phyloP scores from a whole-genome alignment of 2,329 filamentous ascomycete species.

The Didymosphaeria variabile region DNA sequence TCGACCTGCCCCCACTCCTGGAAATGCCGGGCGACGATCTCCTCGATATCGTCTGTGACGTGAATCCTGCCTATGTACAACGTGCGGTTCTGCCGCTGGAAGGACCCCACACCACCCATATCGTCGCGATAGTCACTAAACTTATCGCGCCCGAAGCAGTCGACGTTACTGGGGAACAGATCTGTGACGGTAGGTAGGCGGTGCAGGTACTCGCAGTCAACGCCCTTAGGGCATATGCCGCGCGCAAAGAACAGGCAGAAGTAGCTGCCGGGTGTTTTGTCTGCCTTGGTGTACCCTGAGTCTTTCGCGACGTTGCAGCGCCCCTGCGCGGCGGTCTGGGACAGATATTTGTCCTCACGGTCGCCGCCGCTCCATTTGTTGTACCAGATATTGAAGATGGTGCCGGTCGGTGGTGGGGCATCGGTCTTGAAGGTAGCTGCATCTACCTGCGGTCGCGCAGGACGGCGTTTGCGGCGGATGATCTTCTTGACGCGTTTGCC shows the following conservation, averaged over 20 bases:
- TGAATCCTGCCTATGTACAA: slow-evolving; percentile 94
- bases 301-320: slow-evolving; percentile 86
- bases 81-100: slow-evolving; percentile 92
- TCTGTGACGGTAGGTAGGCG: slow-evolving; percentile 86
- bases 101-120: slow-evolving; percentile 96
- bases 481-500: slow-evolving; percentile 86
- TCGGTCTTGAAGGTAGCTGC: slow-evolving; percentile 82
- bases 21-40: slow-evolving; percentile 93
- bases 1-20: slow-evolving; percentile 96
- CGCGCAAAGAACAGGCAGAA: slow-evolving; percentile 93
- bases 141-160: slow-evolving; percentile 95
- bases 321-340: slow-evolving; percentile 80
- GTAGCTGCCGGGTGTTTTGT: slow-evolving; percentile 70
- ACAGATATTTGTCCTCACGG: slow-evolving; percentile 88
- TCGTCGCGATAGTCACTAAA: slow-evolving; percentile 93
- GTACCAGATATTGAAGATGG: slow-evolving; percentile 98
- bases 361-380: slow-evolving; percentile 98
- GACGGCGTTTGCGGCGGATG: slow-evolving; percentile 87
- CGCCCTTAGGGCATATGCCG: slow-evolving; percentile 83
- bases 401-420: slow-evolving; percentile 89
- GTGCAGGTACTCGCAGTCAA: slow-evolving; percentile 94
- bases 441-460: slow-evolving; percentile 91
- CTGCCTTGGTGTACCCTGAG: slow-evolving; percentile 60
- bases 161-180: slow-evolving; percentile 90
- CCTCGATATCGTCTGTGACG: slow-evolving; percentile 95